Evolutionary conservation across 1,139 yeast genomes (phyloP).

Genomic region (Hyphopichia khmerensis): DNA sequence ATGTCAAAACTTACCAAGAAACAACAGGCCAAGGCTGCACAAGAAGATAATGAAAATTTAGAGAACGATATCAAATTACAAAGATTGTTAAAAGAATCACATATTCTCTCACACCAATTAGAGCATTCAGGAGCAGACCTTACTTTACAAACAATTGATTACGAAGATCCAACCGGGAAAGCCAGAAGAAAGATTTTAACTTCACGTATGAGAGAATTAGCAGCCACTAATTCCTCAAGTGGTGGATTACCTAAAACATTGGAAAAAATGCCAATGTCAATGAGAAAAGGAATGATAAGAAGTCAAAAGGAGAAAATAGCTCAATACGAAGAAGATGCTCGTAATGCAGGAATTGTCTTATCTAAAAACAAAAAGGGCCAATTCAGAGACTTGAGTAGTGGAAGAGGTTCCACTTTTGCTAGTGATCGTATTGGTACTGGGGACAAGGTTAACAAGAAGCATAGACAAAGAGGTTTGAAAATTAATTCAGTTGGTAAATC

Average conservation of each 20-base stretch:
- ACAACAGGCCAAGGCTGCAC: conserved; percentile 24
- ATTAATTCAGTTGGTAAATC: conserved; percentile 76
- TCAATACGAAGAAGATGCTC: conserved; percentile 72
- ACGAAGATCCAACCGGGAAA: conserved; percentile 75
- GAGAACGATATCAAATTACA: conserved; percentile 84
- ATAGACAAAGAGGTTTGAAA: conserved; percentile 76
- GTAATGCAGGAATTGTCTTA: conserved; percentile 83
- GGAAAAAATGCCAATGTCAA: conserved; percentile 84
- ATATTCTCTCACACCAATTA: conserved; percentile 62
- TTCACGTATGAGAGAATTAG: conserved; percentile 57
- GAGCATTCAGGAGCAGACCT: conserved; percentile 75
- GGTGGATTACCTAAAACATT: conserved; percentile 43
- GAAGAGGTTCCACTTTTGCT: conserved; percentile 51
- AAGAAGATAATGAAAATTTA: conserved; percentile 52
- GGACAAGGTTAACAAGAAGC: conserved; percentile 25
- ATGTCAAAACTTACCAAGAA: conserved; percentile 24
- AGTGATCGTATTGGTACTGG: conserved; percentile 61
- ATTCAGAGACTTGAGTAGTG: conserved; percentile 55
- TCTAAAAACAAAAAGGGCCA: conserved; percentile 65
- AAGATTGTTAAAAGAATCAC: conserved; percentile 80
- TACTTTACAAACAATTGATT: conserved; percentile 64
- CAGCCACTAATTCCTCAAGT: conserved; percentile 49
- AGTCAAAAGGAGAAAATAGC: conserved; percentile 52
- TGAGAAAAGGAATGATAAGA: conserved; percentile 79
- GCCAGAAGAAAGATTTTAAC: conserved; percentile 74